Base-by-base conservation (phyloP, 768 basidiomycete species). In the Pulveroboletus sp. region DNA sequence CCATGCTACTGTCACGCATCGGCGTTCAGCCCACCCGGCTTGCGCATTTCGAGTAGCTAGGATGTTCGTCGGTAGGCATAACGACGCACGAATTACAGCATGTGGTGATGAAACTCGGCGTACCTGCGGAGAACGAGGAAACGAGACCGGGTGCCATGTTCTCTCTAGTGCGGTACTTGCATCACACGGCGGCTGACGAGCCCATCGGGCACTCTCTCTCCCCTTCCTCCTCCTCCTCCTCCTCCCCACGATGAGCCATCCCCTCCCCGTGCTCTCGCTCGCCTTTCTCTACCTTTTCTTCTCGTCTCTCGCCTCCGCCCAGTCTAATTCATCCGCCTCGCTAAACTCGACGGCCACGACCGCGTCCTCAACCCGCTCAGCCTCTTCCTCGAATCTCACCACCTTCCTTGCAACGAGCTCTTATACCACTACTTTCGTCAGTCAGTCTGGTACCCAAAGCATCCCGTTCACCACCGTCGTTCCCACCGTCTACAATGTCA, bases 401-500 rank as follows among this genome's bases (percentile, higher is more conserved):
- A 69, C 84, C 40, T 80, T 80, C 47, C 69, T 80, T 44, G 77
- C 80, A 14, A 81, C 79, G 14, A 71, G 71, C 50, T 78, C 79
- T 34, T 68, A 75, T 58, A 77, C 78, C 5, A 50, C 79, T 43
- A 75, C 81, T 27, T 71, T 72, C 32, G 67, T 77, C 52, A 69
- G 71, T 46, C 69, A 70, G 37, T 73, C 78, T 6, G 80, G 76
- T 17, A 74, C 67, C 48, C 76, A 75, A 56, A 69, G 72, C 50
- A 70, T 78, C 32, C 66, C 78, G 27, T 49, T 84, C 45, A 72
- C 79, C 45, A 78, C 80, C 24, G 72, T 78, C 27, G 55, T 87
- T 41, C 79, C 85, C n/a, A 79, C 77, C 36, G 65, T 77, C 46
- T 74, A 79, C 63, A 84, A 85, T 69, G 80, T 81, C 51, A 86